Evolutionary conservation across 2,329 filamentous ascomycete species (phyloP).

Genomic region (Paramyrothecium sp.): DNA sequence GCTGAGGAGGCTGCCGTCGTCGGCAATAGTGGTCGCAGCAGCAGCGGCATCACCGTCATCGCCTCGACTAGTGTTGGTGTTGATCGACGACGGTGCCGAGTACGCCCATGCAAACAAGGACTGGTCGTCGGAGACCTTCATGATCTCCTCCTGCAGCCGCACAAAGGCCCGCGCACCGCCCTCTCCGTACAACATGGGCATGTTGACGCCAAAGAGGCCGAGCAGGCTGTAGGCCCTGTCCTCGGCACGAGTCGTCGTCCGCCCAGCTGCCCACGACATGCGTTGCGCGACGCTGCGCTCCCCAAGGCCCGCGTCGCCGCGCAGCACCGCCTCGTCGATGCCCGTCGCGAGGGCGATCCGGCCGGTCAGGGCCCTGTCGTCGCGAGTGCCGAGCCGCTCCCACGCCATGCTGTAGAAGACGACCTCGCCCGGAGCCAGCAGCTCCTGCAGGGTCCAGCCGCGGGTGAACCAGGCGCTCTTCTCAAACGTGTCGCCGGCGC

Average conservation of each 20-base stretch:
- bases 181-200: slow-evolving; percentile 9
- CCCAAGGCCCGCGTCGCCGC: too few relatives aligned
- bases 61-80: too few relatives aligned
- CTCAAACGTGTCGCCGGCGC: not conserved
- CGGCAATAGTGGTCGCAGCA: too few relatives aligned
- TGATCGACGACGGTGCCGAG: too few relatives aligned
- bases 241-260: slow-evolving; percentile 4
- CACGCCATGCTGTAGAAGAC: too few relatives aligned
- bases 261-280: slow-evolving; percentile 1
- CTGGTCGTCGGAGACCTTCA: slow-evolving; percentile 6
- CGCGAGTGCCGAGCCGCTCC: too few relatives aligned
- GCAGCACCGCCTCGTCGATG: too few relatives aligned
- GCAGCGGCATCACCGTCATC: too few relatives aligned
- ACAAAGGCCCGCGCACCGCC: slow-evolving; percentile 7
- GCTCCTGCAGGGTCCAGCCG: slow-evolving; percentile 3
- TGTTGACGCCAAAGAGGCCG: slow-evolving; percentile 7
- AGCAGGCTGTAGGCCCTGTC: slow-evolving; percentile 8
- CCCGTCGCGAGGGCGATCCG: too few relatives aligned
- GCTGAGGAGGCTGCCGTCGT: too few relatives aligned
- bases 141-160: slow-evolving; percentile 14
- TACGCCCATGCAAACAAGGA: slow-evolving; percentile 11
- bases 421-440: not conserved
- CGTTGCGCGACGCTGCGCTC: too few relatives aligned
- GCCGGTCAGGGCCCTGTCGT: too few relatives aligned
- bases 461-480: not conserved